Base-by-base conservation (phyloP, 1,284 basidiomycete species). In the Leccinum fuscescens region DNA sequence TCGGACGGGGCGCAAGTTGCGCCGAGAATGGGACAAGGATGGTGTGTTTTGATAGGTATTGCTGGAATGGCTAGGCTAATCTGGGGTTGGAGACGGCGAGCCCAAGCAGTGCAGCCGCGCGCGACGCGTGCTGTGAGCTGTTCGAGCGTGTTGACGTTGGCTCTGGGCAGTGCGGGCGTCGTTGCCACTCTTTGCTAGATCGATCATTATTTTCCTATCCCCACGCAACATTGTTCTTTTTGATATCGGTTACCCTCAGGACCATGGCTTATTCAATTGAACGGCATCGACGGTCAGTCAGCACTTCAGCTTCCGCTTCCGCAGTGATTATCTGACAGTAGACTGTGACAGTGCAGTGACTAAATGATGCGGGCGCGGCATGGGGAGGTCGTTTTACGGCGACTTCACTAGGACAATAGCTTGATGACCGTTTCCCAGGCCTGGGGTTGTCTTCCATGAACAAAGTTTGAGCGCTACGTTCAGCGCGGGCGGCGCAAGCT, bases 21-120 rank as follows among this genome's bases (percentile, higher is more conserved):
- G 55, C 62, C 74, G 56, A 70, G 64, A 37, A 37, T 7, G 35
- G 35, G 35, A 37, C 14, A 37, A 15, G 14, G 14, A 59, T 35
- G 59, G 63, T 24, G 22, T 24, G 22, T 24, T 24, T 24, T 24
- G 22, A 61, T 53, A 64, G 72, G 58, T 78, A 78, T 62, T 20
- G 76, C 57, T 77, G 70, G 71, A 31, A 53, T 1, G 35, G 56
- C 33, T 49, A 48, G 42, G 52, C 39, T 17, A 17, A 52, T 22
- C 9, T 44, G 42, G 39, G 27, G 14, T 27, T 60, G 22, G 29
- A 31, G 33, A 27, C 54, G 15, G 37, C n/a, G 20, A 27, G 22
- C 9, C 29, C 27, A n/a, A 50, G 44, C 53, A 51, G 27, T 35
- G 58, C 33, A 17, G 6, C 11, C 17, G 17, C 42, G 17, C 22